These are phyloP conservation scores for Abortiporus biennis DNA, from an alignment of 1,284 basidiomycete genomes.

Conservation along the genomic window DNA sequence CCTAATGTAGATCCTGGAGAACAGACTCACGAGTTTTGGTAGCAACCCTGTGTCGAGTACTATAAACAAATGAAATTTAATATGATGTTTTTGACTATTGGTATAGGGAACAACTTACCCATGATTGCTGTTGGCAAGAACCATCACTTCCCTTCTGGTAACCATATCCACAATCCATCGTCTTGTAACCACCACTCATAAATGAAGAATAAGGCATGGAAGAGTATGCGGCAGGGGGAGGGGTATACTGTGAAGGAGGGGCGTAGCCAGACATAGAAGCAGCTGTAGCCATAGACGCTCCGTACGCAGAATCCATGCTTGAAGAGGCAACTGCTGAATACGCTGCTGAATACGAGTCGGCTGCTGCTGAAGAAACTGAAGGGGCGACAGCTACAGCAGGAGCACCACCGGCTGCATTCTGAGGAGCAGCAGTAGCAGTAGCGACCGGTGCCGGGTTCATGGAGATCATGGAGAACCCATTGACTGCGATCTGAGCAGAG, in stretches of 20 bases:
- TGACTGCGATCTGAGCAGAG: slow-evolving; percentile 45
- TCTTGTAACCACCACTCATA: slow-evolving; percentile 53
- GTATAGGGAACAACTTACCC: slow-evolving; percentile 37
- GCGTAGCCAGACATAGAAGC: slow-evolving; percentile 18
- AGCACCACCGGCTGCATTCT: slow-evolving; percentile 12
- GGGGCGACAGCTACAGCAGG: slow-evolving; percentile 10
- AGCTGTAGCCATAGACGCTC: slow-evolving; percentile 4
- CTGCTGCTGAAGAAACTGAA: slow-evolving; percentile 10
- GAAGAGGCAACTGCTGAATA: slow-evolving; percentile 7
- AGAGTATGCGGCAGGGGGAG: slow-evolving; percentile 36
- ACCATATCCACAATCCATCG: slow-evolving; percentile 62
- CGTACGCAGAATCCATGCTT: slow-evolving; percentile 4
- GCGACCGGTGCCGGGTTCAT: slow-evolving; percentile 7
- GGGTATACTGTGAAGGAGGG: slow-evolving; percentile 33
- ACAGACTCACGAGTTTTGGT: slow-evolving; percentile 42
- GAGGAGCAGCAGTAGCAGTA: slow-evolving; percentile 12
- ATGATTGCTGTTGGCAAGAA: slow-evolving; percentile 44
- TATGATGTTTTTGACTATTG: slow-evolving; percentile 2
- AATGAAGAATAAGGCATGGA: slow-evolving; percentile 55
- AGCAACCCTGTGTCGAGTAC: slow-evolving; percentile 48
- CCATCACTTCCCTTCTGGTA: slow-evolving; percentile 50
- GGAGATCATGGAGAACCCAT: slow-evolving; percentile 47
- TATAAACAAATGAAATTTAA: slow-evolving; percentile 9
- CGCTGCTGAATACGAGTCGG: slow-evolving; percentile 14
- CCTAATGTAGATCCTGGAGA: slow-evolving; percentile 3